A percentile compares a stretch with the other conserved stretches of the same genome.
Conservation (phyloP, 176 grass and related monocot species). For the Bonia amplexicaulis region DNA sequence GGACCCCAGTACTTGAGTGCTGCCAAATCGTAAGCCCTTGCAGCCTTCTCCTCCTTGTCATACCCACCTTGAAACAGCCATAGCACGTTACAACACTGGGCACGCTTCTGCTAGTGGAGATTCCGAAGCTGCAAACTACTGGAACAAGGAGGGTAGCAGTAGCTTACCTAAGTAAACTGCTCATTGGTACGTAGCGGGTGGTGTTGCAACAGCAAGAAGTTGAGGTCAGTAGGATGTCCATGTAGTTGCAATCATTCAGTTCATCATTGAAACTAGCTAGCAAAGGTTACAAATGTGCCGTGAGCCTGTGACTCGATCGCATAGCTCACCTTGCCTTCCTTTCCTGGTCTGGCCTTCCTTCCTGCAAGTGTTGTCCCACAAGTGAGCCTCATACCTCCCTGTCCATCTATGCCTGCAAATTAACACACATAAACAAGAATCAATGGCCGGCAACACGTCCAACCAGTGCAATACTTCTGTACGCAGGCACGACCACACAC, state of each 20-base stretch:
- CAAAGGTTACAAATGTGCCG: not conserved
- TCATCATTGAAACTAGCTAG: not conserved
- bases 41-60: constrained; percentile 91
- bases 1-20: constrained; percentile 95
- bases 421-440: not conserved
- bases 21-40: constrained; percentile 85
- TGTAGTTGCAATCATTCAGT: not conserved
- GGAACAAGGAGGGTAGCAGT: not conserved
- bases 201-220: not conserved
- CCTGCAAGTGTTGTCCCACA: constrained; percentile 93
- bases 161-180: constrained; percentile 89
- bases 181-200: not conserved
- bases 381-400: constrained; percentile 85
- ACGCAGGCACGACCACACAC: not conserved
- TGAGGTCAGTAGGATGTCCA: constrained; percentile 7
- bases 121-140: not conserved
- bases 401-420: constrained; percentile 80
- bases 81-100: constrained; percentile 10
- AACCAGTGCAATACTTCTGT: not conserved
- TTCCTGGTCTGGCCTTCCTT: constrained; percentile 96
- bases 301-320: not conserved
- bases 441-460: not conserved
- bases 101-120: constrained; percentile 10
- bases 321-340: constrained; percentile 73
- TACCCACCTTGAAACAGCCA: constrained; percentile 64